Conservation (phyloP, 345 rosid species). For the Acer negundo region DNA sequence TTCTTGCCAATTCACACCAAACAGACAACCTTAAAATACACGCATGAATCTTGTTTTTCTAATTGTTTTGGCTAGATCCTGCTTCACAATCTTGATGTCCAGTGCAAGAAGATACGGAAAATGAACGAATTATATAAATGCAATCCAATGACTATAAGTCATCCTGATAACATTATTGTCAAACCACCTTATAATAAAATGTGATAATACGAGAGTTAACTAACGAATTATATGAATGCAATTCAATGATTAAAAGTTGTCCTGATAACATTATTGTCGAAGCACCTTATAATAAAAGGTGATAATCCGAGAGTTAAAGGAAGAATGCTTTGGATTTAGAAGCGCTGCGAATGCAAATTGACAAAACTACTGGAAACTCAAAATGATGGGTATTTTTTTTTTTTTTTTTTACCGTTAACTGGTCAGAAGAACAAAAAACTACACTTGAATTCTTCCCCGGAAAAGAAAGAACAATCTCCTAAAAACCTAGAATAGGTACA, state of each 20-base stretch:
- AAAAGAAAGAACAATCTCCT: background rate
- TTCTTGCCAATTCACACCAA: background rate
- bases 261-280: too few species aligned
- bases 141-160: background rate
- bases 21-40: background rate
- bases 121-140: background rate
- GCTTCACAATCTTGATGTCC: background rate
- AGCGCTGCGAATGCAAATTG: too few species aligned
- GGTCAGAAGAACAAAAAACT: background rate
- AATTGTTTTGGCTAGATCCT: background rate
- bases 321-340: too few species aligned
- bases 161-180: background rate
- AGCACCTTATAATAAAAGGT: too few species aligned
- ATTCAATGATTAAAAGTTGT: too few species aligned
- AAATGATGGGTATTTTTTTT: too few species aligned
- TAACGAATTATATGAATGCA: too few species aligned
- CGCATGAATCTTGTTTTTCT: too few species aligned
- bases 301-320: too few species aligned
- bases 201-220: too few species aligned
- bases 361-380: too few species aligned
- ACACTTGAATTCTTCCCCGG: conserved; percentile 5
- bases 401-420: background rate
- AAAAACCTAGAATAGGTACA: conserved; percentile 21
- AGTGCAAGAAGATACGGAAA: background rate
- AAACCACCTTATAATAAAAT: too few species aligned